Conservation (phyloP, 306 rosid genomes). For the Trifolium repens region DNA sequence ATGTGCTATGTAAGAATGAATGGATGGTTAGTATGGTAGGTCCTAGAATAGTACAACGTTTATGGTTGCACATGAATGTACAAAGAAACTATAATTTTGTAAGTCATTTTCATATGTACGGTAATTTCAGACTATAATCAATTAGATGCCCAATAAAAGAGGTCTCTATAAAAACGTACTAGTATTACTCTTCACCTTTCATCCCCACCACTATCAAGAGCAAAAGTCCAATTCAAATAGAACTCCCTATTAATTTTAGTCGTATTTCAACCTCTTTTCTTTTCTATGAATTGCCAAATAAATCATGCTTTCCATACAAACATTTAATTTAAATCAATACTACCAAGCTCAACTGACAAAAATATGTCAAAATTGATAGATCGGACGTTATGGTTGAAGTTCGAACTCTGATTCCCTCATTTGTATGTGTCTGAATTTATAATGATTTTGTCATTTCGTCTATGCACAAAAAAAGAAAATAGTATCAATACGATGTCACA, state of each 20-base stretch:
- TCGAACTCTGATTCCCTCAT: no score
- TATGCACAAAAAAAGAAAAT: no score
- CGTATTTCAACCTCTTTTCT: constrained; percentile 8
- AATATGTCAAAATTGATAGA: no score
- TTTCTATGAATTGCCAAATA: constrained; percentile 41
- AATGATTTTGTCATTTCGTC: no score
- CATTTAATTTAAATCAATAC: neutral
- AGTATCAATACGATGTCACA: neutral
- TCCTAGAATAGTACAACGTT: neutral
- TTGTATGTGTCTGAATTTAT: no score
- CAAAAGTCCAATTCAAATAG: constrained; percentile 40
- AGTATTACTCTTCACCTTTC: constrained; percentile 15
- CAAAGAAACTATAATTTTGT: constrained; percentile 38
- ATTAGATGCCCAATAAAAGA: constrained; percentile 39
- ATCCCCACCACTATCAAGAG: constrained; percentile 40
- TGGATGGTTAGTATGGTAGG: constrained; percentile 12
- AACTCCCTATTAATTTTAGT: constrained; percentile 49
- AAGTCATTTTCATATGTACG: constrained; percentile 48
- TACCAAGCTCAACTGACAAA: no score
- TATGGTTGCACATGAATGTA: constrained; percentile 46
- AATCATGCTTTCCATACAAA: constrained; percentile 45
- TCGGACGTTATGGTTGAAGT: no score
- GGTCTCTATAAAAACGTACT: constrained; percentile 38
- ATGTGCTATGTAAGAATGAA: constrained; percentile 4
- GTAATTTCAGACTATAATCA: constrained; percentile 46